Evolutionary conservation across 2,329 filamentous ascomycete species (phyloP).

Genomic region (Lecanicillium sp.): DNA sequence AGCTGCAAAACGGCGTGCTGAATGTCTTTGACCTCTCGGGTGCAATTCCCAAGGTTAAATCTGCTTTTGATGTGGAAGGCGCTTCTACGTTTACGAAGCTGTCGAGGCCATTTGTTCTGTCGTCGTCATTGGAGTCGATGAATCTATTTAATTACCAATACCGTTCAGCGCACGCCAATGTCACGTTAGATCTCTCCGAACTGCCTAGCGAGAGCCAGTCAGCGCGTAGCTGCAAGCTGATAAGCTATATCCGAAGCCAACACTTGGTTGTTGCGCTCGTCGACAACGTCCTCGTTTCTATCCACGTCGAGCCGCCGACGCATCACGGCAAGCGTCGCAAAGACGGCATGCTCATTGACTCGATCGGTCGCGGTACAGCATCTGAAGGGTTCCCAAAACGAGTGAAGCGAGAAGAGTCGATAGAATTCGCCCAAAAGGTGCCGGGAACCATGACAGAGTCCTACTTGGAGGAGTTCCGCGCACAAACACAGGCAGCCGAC

Average conservation of each 20-base stretch:
- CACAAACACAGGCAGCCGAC: constrained; percentile 40
- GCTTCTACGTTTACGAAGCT: constrained; percentile 58
- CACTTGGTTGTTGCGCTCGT: constrained; percentile 58
- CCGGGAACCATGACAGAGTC: constrained; percentile 43
- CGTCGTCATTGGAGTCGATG: constrained; percentile 48
- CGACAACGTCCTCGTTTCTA: constrained; percentile 56
- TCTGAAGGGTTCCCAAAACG: constrained; percentile 28
- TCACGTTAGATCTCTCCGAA: constrained; percentile 35
- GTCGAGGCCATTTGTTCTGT: constrained; percentile 58
- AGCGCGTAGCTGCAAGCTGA: constrained; percentile 34
- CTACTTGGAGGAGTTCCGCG: constrained; percentile 38
- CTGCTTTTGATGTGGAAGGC: constrained; percentile 41
- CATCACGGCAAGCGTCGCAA: constrained; percentile 47
- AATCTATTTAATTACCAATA: constrained; percentile 64
- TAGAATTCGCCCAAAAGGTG: constrained; percentile 27
- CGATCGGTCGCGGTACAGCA: constrained; percentile 57
- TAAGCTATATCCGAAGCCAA: constrained; percentile 57
- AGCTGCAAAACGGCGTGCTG: constrained; percentile 46
- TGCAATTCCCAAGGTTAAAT: constrained; percentile 53
- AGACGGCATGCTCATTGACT: constrained; percentile 63
- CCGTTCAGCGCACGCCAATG: constrained; percentile 48
- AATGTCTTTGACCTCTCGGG: constrained; percentile 57
- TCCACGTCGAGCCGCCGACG: constrained; percentile 60
- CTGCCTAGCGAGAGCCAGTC: constrained; percentile 27
- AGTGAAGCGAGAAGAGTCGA: constrained; percentile 19